Evolutionary conservation across 495 filamentous ascomycete genomes (phyloP).

Genomic region (Aspergillus taichungensis): DNA sequence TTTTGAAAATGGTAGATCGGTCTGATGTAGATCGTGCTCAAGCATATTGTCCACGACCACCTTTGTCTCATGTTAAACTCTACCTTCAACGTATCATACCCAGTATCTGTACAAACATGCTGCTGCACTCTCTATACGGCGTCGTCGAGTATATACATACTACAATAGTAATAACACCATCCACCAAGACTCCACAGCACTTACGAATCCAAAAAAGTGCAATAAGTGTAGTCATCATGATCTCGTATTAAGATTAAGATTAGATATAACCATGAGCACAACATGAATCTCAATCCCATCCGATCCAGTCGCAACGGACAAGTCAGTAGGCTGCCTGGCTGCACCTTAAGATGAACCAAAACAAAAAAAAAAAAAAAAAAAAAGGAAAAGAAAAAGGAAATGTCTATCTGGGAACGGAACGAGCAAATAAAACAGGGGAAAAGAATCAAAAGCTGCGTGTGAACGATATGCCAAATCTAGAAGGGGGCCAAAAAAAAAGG

Average conservation of each 20-base stretch:
- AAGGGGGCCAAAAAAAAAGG: not conserved
- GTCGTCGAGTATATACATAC: too few species aligned
- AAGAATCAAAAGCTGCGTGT: not conserved
- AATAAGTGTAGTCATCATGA: not conserved
- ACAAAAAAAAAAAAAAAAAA: not conserved
- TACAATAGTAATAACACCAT: too few species aligned
- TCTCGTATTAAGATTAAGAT: too few species aligned
- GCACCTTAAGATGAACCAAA: not conserved
- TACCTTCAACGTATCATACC: too few species aligned
- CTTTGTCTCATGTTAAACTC: too few species aligned
- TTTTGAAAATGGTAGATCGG: not conserved
- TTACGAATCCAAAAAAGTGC: not conserved
- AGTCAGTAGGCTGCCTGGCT: not conserved
- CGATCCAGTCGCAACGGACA: not conserved
- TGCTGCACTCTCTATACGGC: too few species aligned
- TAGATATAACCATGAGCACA: too few species aligned
- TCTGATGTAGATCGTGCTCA: too few species aligned
- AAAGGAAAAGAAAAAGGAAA: not conserved
- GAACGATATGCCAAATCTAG: not conserved
- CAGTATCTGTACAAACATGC: too few species aligned
- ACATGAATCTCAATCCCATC: too few species aligned
- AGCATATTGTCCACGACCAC: too few species aligned
- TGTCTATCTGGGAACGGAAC: not conserved
- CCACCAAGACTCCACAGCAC: conserved; percentile 1
- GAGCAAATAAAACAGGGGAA: not conserved